Percentiles rank a stretch among this genome's conserved stretches.
Evolutionary conservation across 768 basidiomycete species (phyloP).

Genomic region (Kwoniella dejecticola): DNA sequence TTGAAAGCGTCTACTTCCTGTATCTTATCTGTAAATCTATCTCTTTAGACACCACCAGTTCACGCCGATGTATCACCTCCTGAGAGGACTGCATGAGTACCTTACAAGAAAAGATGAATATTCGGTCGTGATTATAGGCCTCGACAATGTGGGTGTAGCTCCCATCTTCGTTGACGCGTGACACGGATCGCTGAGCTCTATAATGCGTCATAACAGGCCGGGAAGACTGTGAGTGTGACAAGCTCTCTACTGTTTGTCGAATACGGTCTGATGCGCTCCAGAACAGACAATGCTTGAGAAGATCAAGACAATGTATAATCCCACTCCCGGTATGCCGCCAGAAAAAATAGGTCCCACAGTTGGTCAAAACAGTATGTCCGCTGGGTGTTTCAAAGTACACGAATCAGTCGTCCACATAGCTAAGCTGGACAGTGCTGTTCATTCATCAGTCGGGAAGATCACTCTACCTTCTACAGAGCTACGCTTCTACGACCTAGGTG

Average conservation of each 20-base stretch:
- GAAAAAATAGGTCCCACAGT: slow-evolving; percentile 96
- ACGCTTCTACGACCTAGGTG: slow-evolving; percentile 96
- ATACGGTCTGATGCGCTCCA: not conserved
- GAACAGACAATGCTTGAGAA: slow-evolving; percentile 80
- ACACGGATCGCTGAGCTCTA: too few species aligned
- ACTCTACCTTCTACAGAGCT: slow-evolving; percentile 88
- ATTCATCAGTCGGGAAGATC: slow-evolving; percentile 77
- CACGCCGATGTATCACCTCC: slow-evolving; percentile 79
- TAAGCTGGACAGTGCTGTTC: too few species aligned
- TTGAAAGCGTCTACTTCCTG: too few species aligned
- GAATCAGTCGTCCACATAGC: too few species aligned
- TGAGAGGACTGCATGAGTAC: slow-evolving; percentile 88
- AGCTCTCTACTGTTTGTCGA: too few species aligned
- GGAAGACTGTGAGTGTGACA: slow-evolving; percentile 46
- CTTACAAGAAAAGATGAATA: slow-evolving; percentile 82
- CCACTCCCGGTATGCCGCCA: slow-evolving; percentile 79
- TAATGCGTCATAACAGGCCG: too few species aligned
- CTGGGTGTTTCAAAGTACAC: too few species aligned
- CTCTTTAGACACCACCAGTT: not conserved
- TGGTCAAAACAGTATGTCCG: slow-evolving; percentile 91
- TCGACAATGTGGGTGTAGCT: slow-evolving; percentile 50
- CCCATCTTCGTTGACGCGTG: slow-evolving; percentile 11
- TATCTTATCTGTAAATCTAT: not conserved
- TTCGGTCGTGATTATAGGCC: slow-evolving; percentile 88
- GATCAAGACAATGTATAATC: slow-evolving; percentile 89